A percentile compares a stretch with the other conserved stretches of the same genome.
These are phyloP conservation scores for Lipomyces yamadae DNA, from an alignment of 805 yeast species.

Conservation along the genomic window DNA sequence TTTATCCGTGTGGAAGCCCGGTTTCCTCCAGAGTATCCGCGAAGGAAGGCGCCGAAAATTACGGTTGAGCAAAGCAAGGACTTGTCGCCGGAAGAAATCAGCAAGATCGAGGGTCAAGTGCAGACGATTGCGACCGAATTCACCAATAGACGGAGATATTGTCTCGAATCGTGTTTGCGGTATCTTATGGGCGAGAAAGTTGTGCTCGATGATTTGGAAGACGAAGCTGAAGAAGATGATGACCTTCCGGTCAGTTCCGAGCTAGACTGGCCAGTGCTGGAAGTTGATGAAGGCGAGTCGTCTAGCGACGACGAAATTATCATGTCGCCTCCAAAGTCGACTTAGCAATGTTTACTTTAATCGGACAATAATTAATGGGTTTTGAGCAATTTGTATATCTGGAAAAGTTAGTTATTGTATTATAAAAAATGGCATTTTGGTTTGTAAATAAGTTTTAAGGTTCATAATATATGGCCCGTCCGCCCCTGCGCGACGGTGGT, in stretches of 20 bases:
- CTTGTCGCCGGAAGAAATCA: constrained; percentile 54
- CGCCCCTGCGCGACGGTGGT: too few relatives aligned
- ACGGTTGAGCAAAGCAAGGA: constrained; percentile 81
- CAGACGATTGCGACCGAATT: constrained; percentile 61
- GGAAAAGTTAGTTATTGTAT: too few relatives aligned
- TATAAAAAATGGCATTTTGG: too few relatives aligned
- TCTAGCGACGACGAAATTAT: constrained; percentile 30
- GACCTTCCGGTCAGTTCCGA: neutral
- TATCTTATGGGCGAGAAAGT: constrained; percentile 73
- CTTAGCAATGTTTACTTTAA: neutral
- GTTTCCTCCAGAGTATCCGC: constrained; percentile 78
- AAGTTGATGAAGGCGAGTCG: constrained; percentile 16
- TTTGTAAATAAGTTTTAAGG: too few relatives aligned
- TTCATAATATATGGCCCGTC: too few relatives aligned
- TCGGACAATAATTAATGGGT: too few relatives aligned
- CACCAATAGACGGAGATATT: constrained; percentile 62
- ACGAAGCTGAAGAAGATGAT: neutral
- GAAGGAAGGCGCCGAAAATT: constrained; percentile 57
- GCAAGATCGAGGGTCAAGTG: constrained; percentile 58
- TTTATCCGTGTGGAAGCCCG: constrained; percentile 72
- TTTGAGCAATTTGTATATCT: too few relatives aligned
- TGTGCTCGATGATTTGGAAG: constrained; percentile 14
- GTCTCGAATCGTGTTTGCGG: constrained; percentile 80
- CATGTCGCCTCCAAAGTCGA: constrained; percentile 21
- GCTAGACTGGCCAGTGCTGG: neutral